Evolutionary conservation across 176 grass and related monocot species (phyloP), one percentile per base, ranked within the genome.

Genomic region (Microstegium vimineum): DNA sequence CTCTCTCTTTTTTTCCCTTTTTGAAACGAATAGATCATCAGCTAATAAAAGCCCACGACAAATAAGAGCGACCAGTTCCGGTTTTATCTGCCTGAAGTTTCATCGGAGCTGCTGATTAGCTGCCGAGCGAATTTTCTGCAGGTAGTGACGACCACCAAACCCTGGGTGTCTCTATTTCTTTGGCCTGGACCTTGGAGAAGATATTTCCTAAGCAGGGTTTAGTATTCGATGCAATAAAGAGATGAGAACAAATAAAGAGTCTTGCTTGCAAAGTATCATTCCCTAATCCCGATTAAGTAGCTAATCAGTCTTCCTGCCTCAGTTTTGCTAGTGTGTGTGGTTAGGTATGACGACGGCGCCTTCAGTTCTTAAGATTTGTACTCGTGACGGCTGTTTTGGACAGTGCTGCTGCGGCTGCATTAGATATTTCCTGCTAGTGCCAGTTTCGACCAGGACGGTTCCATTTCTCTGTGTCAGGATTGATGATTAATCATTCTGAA

Each of bases 41-140:
- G 41, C 49, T 34, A 59, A 62, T 34, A 59, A 62, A 71, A 42
- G 57, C 57, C 15, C 15, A 30, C 17, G 23, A 27, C 8, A 85
- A 71, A 73, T 49, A 47, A 37, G 52, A 37, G 28, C 5, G 8
- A 18, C 46, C 51, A 2, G 23, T 12, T 66, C 38, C 23, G 25
- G 8, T 60, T 77, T 43, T 43, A 42, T 77, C 12, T 74, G 4
- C 47, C 12, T 77, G 62, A 27, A 31, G n/a, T 23, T 38, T 59
- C 17, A 25, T 59, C 30, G n/a, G 61, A 83, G 11, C 10, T 14
- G 60, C 60, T 38, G 31, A 83, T 83, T 66, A 81, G 34, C 6
- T 40, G 46, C 79, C 79, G 5, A 9, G 15, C 79, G 5, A 9
- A n/a, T 81, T 71, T 40, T 81, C 65, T 81, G 78, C 67, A 41